Base-by-base conservation (phyloP, 306 rosid genomes). In the Leucaena leucocephala region DNA sequence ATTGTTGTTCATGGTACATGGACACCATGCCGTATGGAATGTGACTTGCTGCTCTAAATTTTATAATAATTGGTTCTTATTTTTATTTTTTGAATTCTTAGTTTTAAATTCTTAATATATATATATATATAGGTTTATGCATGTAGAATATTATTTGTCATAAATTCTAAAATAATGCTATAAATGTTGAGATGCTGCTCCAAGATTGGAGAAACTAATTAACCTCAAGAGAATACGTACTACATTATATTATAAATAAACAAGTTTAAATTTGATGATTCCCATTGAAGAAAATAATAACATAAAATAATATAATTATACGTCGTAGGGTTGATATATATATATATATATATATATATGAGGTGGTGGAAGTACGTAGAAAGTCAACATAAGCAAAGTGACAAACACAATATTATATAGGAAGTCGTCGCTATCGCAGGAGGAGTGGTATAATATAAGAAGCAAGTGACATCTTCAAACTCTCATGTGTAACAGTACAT, bases 401-500 rank as follows among this genome's bases (percentile, higher is more conserved):
- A 48, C 54, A 48, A 36, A 1, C 54, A 48, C 54, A 48, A 48
- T 17, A 48, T 13, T 48, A 46, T 12, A 16, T n/a, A 7, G 4
- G 13, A 19, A 57, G 13, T 3, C 4, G 34, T 7, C 35, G 13
- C 13, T 19, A 8, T 22, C 63, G 34, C 2, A 4, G 5, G 2
- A 2, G 11, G 27, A 57, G 33, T 57, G 35, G 6, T 21, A 19
- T 3, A 2, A 57, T 57, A 57, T 19, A 50, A 16, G 21, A 17
- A 17, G 35, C 35, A 10, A 57, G 63, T 57, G 74, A 77, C 74
- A 74, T 76, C 52, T 67, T 84, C 71, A n/a, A 81, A 42, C 75
- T 78, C 83, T 73, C 82, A 77, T 77, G 87, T 77, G 38, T 42
- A 50, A 77, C 8, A 74, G 69, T 39, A 72, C 72, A 72, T 34